These are phyloP conservation scores for grape (Vitis vinifera) DNA, from an alignment of 164 flowering plant species.

Conservation along the genomic window DNA sequence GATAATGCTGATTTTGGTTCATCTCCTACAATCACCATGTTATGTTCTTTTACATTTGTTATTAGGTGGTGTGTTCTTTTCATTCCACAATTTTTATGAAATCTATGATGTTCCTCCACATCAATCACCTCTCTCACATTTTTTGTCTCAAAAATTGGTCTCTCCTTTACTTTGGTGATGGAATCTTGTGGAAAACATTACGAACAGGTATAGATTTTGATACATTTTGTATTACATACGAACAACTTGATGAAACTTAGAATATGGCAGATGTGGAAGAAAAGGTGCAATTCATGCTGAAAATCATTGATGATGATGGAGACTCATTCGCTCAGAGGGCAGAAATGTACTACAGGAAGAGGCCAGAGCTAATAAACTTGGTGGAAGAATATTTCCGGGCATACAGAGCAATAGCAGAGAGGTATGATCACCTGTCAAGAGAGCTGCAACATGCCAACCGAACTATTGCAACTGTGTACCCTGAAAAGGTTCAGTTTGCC, in stretches of 20 bases:
- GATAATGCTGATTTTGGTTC: background rate
- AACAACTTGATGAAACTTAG: background rate
- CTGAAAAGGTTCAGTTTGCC: slow-evolving; percentile 57
- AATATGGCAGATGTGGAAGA: slow-evolving; percentile 76
- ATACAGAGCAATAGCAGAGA: slow-evolving; percentile 84
- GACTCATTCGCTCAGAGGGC: slow-evolving; percentile 81
- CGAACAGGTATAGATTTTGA: too few relatives aligned
- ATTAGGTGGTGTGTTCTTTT: background rate
- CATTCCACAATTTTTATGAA: background rate
- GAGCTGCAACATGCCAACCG: slow-evolving; percentile 80
- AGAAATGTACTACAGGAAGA: slow-evolving; percentile 77
- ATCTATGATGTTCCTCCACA: background rate
- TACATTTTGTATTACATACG: too few relatives aligned
- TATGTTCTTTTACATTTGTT: background rate
- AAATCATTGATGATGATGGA: slow-evolving; percentile 73
- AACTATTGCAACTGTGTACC: slow-evolving; percentile 77
- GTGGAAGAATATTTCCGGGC: slow-evolving; percentile 76
- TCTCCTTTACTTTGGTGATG: too few relatives aligned
- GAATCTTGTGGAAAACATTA: too few relatives aligned
- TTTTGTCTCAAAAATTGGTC: too few relatives aligned
- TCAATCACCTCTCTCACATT: background rate
- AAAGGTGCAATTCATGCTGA: slow-evolving; percentile 58
- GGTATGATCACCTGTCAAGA: slow-evolving; percentile 76
- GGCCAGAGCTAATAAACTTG: slow-evolving; percentile 72
- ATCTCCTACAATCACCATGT: background rate